Percentiles rank a stretch among this genome's conserved stretches.
phyloP scores from a whole-genome alignment of 371 early-diverging fungal genomes.

The Gilbertella persicaria region DNA sequence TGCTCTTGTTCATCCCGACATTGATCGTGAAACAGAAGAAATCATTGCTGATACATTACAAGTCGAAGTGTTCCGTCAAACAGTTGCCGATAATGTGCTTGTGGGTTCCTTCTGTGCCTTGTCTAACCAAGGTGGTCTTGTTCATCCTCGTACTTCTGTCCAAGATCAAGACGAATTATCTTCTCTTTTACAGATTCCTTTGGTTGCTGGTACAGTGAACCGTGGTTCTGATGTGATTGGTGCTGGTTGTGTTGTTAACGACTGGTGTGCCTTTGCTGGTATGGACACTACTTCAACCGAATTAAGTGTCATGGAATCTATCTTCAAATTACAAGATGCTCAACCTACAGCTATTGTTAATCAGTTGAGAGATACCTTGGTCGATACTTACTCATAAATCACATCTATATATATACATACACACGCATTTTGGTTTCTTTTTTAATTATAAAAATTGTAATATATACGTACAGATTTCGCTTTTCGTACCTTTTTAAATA shows the following conservation, averaged over 20 bases:
- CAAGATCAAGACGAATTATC: constrained; percentile 99
- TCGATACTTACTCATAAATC: constrained; percentile 81
- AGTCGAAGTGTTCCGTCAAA: constrained; percentile 99
- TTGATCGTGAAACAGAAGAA: constrained; percentile 98
- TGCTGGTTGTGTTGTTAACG: constrained; percentile 98
- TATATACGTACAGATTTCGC: too few species aligned
- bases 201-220: constrained; percentile 99
- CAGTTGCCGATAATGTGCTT: constrained; percentile 98
- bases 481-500: too few species aligned
- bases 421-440: not conserved
- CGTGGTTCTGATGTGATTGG: constrained; percentile 99
- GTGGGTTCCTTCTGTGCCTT: constrained; percentile 98
- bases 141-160: constrained; percentile 95
- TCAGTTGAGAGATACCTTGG: constrained; percentile 90
- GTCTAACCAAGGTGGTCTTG: constrained; percentile 98
- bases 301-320: constrained; percentile 97
- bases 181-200: constrained; percentile 95
- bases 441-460: too few species aligned
- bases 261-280: constrained; percentile 99
- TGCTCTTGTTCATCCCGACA: constrained; percentile 99
- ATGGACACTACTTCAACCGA: constrained; percentile 98
- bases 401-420: too few species aligned
- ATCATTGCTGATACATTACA: constrained; percentile 97
- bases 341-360: constrained; percentile 89
- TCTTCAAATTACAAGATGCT: constrained; percentile 96